A percentile compares a stretch with the other conserved stretches of the same genome.
These are phyloP conservation scores for Niveomyces coronatus DNA, from an alignment of 2,329 filamentous ascomycete species.

Conservation along the genomic window DNA sequence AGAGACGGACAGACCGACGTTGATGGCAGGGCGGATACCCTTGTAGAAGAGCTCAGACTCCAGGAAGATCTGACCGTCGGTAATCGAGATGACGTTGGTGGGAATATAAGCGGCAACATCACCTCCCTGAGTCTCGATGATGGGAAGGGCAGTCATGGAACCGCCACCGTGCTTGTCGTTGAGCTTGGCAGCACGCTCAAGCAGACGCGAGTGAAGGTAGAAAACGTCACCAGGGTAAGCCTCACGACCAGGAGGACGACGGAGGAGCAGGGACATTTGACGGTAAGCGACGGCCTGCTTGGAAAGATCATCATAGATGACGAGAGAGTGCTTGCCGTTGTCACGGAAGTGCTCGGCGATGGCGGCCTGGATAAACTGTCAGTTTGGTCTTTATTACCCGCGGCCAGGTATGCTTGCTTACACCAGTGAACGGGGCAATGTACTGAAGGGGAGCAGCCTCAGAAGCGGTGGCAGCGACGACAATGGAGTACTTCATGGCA, in stretches of 20 bases:
- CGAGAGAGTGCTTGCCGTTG: slow-evolving; percentile 75
- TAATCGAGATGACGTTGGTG: slow-evolving; percentile 99
- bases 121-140: slow-evolving; percentile 99
- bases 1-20: slow-evolving; percentile 99
- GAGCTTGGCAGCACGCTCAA: slow-evolving; percentile 99
- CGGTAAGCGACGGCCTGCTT: slow-evolving; percentile 98
- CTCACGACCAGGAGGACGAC: slow-evolving; percentile 97
- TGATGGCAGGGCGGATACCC: slow-evolving; percentile 99
- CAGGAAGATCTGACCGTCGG: slow-evolving; percentile 99
- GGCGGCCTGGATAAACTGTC: not conserved
- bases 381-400: slow-evolving; percentile 27
- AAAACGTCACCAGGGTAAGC: slow-evolving; percentile 98
- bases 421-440: slow-evolving; percentile 86
- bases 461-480: slow-evolving; percentile 93
- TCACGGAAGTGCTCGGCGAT: slow-evolving; percentile 71
- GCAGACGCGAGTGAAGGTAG: slow-evolving; percentile 98
- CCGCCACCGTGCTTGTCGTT: slow-evolving; percentile 90
- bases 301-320: slow-evolving; percentile 90
- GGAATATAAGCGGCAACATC: slow-evolving; percentile 99
- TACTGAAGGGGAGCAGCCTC: slow-evolving; percentile 95
- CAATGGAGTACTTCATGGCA: slow-evolving; percentile 93
- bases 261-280: slow-evolving; percentile 97
- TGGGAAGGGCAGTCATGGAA: slow-evolving; percentile 90
- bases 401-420: too few species aligned
- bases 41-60: slow-evolving; percentile 99